These are phyloP conservation scores for Platanthera zijinensis DNA, from an alignment of 106 monocot species.

Conservation along the genomic window DNA sequence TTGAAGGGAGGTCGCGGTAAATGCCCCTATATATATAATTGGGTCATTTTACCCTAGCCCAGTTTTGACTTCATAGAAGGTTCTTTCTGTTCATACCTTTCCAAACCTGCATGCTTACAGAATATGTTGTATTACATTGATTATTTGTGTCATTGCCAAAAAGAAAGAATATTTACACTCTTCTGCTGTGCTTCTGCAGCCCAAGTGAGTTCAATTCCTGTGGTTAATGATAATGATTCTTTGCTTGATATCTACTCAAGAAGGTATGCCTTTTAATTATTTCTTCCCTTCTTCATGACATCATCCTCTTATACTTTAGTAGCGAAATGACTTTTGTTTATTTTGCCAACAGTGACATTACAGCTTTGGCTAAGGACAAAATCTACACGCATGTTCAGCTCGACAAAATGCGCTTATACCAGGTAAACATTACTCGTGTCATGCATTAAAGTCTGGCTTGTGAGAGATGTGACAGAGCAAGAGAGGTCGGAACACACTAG, in stretches of 20 bases:
- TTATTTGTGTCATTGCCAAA: too few relatives aligned
- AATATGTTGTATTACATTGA: too few relatives aligned
- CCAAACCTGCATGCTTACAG: too few relatives aligned
- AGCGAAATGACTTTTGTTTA: neutral
- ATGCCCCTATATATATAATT: too few relatives aligned
- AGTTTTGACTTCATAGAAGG: too few relatives aligned
- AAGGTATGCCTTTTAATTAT: constrained; percentile 24
- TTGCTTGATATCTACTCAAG: constrained; percentile 60
- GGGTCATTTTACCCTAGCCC: too few relatives aligned
- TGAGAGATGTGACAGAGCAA: too few relatives aligned
- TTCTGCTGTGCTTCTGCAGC: constrained; percentile 26
- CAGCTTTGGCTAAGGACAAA: constrained; percentile 57
- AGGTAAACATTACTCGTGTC: constrained; percentile 22
- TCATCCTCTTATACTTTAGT: neutral
- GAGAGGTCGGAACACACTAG: too few relatives aligned
- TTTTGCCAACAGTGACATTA: constrained; percentile 56
- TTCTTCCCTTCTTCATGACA: neutral
- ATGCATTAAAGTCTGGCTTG: too few relatives aligned
- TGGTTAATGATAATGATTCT: constrained; percentile 67
- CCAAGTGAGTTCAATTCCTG: constrained; percentile 65
- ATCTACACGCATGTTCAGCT: constrained; percentile 39
- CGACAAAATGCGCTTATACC: constrained; percentile 45
- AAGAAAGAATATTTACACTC: neutral
- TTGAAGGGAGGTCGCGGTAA: too few relatives aligned
- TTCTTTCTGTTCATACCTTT: too few relatives aligned